Conservation (phyloP, 108 stramenopile species). For the Nannochloropsis salina region DNA sequence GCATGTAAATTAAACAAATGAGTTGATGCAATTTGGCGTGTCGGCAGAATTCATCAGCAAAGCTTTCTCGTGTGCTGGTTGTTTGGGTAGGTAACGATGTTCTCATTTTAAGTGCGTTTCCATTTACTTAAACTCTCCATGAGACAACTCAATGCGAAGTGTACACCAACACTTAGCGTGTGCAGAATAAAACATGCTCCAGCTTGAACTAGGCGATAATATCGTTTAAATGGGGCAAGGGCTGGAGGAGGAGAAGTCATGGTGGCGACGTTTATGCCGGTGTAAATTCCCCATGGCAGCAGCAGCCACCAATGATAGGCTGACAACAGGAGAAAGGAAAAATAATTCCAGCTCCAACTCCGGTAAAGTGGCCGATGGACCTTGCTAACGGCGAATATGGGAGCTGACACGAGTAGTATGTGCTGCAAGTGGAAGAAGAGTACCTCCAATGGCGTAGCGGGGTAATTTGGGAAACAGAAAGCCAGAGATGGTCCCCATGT, state of each 20-base stretch:
- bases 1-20: no score
- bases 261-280: not conserved
- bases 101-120: not conserved
- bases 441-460: not conserved
- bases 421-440: not conserved
- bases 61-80: no score
- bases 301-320: not conserved
- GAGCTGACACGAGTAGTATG: not conserved
- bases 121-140: not conserved
- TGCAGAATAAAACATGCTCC: not conserved
- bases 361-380: not conserved
- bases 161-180: constrained; percentile 1
- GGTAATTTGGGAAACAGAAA: constrained; percentile 10
- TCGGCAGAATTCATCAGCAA: no score
- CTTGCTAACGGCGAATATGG: not conserved
- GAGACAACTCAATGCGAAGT: not conserved
- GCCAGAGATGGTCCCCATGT: constrained; percentile 1
- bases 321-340: not conserved
- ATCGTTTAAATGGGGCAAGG: not conserved
- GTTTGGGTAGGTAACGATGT: not conserved
- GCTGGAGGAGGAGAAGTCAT: not conserved
- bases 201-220: not conserved
- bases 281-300: constrained; percentile 2
- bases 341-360: not conserved
- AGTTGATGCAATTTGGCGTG: no score